Conservation (phyloP, 306 rosid species). For the Glycine tomentella region DNA sequence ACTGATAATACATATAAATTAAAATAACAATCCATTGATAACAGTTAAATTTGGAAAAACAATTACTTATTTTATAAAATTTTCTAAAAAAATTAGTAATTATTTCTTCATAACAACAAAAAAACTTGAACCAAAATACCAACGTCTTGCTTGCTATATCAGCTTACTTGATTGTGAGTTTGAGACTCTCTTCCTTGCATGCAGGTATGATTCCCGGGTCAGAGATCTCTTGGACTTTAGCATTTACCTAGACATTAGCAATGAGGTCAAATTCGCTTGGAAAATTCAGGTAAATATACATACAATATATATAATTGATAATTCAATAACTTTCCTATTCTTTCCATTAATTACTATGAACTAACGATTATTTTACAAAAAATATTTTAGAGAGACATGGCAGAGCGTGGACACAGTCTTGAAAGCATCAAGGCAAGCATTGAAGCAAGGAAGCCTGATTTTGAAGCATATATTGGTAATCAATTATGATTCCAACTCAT, state of each 20-base stretch:
- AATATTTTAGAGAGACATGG: slow-evolving; percentile 88
- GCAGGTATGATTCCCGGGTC: slow-evolving; percentile 87
- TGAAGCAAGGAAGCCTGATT: slow-evolving; percentile 96
- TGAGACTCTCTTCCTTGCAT: slow-evolving; percentile 18
- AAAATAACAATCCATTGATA: no score
- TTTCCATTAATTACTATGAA: background rate
- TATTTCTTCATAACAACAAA: no score
- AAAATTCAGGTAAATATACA: slow-evolving; percentile 83
- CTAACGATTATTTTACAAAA: slow-evolving; percentile 23
- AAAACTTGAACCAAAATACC: no score
- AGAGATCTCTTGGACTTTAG: slow-evolving; percentile 97
- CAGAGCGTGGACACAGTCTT: slow-evolving; percentile 98
- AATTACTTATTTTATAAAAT: no score
- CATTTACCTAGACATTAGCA: slow-evolving; percentile 97
- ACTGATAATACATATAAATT: no score
- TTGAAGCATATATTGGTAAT: slow-evolving; percentile 93
- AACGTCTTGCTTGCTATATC: no score
- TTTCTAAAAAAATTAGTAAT: no score
- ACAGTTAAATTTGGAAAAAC: no score
- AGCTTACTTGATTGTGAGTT: slow-evolving; percentile 14
- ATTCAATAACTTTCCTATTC: background rate
- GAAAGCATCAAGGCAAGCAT: slow-evolving; percentile 99
- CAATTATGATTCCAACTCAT: background rate
- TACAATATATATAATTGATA: background rate
- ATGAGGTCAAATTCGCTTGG: slow-evolving; percentile 99